Conservation (phyloP, 805 yeast genomes). For the Candida ulmi region DNA sequence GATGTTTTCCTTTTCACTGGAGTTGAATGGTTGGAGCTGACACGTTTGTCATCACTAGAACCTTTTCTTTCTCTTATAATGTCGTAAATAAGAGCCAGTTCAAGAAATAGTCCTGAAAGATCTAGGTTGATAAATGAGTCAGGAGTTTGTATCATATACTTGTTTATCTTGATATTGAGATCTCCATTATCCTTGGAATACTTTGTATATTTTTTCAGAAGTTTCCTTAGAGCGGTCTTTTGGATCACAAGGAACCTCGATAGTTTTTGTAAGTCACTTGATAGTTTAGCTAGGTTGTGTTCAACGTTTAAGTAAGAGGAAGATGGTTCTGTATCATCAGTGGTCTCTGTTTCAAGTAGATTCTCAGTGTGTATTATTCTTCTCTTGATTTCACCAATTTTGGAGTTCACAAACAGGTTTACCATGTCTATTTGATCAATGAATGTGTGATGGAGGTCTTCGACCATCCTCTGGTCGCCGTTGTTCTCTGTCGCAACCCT, state of each 20-base stretch:
- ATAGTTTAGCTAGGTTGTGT: constrained; percentile 36
- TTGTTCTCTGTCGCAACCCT: constrained; percentile 38
- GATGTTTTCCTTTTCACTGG: constrained; percentile 9
- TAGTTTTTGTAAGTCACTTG: constrained; percentile 53
- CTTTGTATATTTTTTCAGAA: constrained; percentile 61
- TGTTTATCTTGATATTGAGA: constrained; percentile 23
- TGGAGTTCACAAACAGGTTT: constrained; percentile 59
- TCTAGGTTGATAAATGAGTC: constrained; percentile 58
- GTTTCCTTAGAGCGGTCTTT: constrained; percentile 65
- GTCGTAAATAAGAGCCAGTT: constrained; percentile 50
- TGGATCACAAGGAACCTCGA: constrained; percentile 70
- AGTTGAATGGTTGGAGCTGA: constrained; percentile 1
- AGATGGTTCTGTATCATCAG: background rate
- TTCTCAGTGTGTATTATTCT: constrained; percentile 36
- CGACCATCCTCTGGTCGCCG: constrained; percentile 7
- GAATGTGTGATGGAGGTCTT: constrained; percentile 37
- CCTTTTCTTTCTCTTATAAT: constrained; percentile 29
- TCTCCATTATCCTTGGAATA: constrained; percentile 32
- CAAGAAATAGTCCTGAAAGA: constrained; percentile 55
- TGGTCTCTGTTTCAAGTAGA: constrained; percentile 23
- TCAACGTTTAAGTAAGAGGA: constrained; percentile 17
- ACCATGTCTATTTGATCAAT: constrained; percentile 53
- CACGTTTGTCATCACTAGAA: background rate
- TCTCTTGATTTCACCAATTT: constrained; percentile 62
- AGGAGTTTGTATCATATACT: constrained; percentile 34